Evolutionary conservation across 2,329 filamentous ascomycete species (phyloP), one percentile per base, ranked within the genome.

Genomic region (Pyrenophora seminiperda): DNA sequence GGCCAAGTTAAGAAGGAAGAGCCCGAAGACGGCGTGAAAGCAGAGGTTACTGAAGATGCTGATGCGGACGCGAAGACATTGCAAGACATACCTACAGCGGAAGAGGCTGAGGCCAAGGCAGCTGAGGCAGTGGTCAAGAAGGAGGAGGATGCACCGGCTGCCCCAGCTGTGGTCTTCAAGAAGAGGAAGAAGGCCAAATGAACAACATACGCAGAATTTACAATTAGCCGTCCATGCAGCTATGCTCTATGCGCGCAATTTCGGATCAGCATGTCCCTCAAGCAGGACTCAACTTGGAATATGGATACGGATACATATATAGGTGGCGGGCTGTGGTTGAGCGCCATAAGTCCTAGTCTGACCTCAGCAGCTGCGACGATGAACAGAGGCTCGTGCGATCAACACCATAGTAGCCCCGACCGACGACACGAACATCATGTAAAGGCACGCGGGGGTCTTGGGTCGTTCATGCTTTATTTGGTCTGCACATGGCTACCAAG

Each of bases 141-240:
- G 17, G 68, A 61, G n/a, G 61, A 65, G 22, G 59, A 58, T 14
- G 53, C 50, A 3, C 51, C 60, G 5, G 61, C 61, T 30, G 58
- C 57, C 37, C 68, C 68, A 5, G 78, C 81, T 2, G 80, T 91
- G 2, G 77, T 91, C 3, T 94, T 93, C 74, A 93, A 92, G 75
- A 92, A 91, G 76, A 79, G 89, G 45, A 93, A 91, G 66, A 93
- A 84, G 11, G 76, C 82, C 80, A 41, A 78, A 50, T 70, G 63
- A 70, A 40, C 18, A 14, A 3, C 20, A 9, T 5, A 1, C 24
- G 18, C 7, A 9, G 11, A 4, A 5, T 10, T 4, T 10, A 34
- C 19, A 10, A 31, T 5, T 17, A 2, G 6, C 20, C 24, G 15
- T 7, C 3, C n/a, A 36, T 27, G 24, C n/a, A 14, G 13, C 4